phyloP scores from a whole-genome alignment of 2,329 filamentous ascomycete species.

The Penicillium sp. region DNA sequence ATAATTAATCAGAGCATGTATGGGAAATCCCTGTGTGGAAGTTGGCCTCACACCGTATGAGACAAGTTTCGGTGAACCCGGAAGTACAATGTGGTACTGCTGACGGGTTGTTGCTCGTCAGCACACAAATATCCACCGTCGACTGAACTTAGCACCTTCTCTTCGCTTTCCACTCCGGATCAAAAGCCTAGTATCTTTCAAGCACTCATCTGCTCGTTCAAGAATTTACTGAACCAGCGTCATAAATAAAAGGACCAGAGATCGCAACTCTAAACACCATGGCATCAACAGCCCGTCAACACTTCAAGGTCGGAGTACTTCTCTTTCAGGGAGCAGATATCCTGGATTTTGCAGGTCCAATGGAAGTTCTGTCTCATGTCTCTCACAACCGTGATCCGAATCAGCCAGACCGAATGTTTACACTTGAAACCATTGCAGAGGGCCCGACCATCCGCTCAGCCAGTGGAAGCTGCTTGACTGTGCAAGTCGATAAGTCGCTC shows the following conservation, averaged over 20 bases:
- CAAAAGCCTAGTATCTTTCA: neutral
- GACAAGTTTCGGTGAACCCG: neutral
- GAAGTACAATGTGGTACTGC: constrained; percentile 12
- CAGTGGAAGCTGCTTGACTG: constrained; percentile 21
- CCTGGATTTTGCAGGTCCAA: constrained; percentile 42
- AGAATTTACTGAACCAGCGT: neutral
- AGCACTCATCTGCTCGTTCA: neutral
- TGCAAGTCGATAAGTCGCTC: constrained; percentile 32
- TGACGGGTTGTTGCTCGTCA: constrained; percentile 2
- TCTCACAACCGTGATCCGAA: constrained; percentile 27
- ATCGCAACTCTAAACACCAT: constrained; percentile 3
- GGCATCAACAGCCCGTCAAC: constrained; percentile 13
- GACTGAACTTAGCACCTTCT: constrained; percentile 7
- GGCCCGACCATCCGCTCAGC: constrained; percentile 24
- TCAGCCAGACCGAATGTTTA: constrained; percentile 30
- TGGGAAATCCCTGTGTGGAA: neutral
- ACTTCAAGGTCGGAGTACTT: constrained; percentile 40
- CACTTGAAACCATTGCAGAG: constrained; percentile 34
- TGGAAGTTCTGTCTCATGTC: constrained; percentile 37
- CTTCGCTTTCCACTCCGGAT: neutral
- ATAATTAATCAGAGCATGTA: neutral
- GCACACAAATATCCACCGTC: constrained; percentile 8
- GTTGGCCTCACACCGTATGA: neutral
- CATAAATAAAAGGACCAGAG: neutral
- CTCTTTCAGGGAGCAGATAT: constrained; percentile 40